Evolutionary conservation across 1,284 basidiomycete species (phyloP).

Genomic region (Leccinum solheimii): DNA sequence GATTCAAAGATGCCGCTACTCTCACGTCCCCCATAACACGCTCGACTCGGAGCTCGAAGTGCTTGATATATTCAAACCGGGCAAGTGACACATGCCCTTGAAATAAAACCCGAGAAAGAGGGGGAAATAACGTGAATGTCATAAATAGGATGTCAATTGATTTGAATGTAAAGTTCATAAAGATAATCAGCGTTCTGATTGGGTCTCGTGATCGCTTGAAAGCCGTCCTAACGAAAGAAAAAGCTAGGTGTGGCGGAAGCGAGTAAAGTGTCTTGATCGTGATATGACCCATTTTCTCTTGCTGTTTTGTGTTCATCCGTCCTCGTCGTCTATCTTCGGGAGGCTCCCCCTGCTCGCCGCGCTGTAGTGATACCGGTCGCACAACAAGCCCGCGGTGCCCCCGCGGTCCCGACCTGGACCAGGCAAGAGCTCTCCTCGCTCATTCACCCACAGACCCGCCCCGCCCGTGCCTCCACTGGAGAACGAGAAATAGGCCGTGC

Average conservation of each 20-base stretch:
- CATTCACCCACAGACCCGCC: constrained; percentile 23
- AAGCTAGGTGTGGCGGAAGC: neutral
- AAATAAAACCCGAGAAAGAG: neutral
- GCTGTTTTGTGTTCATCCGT: constrained; percentile 5
- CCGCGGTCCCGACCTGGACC: neutral
- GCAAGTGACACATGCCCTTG: neutral
- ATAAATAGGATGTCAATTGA: constrained; percentile 29
- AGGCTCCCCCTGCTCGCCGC: constrained; percentile 21
- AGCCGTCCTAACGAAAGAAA: neutral
- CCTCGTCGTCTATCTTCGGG: constrained; percentile 7
- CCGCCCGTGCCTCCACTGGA: constrained; percentile 24
- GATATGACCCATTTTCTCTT: neutral
- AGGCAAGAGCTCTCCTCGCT: constrained; percentile 31
- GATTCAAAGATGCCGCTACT: neutral
- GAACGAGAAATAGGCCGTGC: constrained; percentile 30
- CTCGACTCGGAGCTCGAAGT: neutral
- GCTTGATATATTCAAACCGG: neutral
- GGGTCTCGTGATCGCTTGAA: constrained; percentile 9
- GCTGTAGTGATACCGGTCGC: constrained; percentile 18
- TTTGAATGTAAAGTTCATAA: constrained; percentile 22
- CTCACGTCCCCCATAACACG: constrained; percentile 8
- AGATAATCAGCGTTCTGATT: constrained; percentile 20
- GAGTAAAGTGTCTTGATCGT: neutral
- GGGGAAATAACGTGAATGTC: constrained; percentile 18
- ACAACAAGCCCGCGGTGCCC: constrained; percentile 9